A percentile compares a stretch with the other conserved stretches of the same genome.
phyloP scores from a whole-genome alignment of 2,329 filamentous ascomycete species.

The Talaromyces funiculosus region DNA sequence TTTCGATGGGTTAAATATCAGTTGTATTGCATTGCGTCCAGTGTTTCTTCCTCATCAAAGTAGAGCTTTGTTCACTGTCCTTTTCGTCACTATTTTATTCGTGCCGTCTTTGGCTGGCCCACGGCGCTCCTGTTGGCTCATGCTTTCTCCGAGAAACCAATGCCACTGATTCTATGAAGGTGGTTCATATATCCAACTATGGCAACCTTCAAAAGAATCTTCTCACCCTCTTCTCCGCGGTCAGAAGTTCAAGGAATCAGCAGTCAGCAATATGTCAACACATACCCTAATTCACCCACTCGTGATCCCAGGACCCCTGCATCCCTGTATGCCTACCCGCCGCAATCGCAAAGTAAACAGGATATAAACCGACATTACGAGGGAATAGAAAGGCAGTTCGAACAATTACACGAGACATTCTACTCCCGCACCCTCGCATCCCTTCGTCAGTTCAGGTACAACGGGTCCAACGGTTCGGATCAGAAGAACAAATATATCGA shows the following conservation, averaged over 20 bases:
- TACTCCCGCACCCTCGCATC: slow-evolving; percentile 25
- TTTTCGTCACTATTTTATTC: not conserved
- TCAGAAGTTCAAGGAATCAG: not conserved
- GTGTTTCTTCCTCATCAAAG: not conserved
- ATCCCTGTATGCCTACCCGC: slow-evolving; percentile 16
- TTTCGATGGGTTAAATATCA: not conserved
- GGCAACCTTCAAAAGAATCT: slow-evolving; percentile 32
- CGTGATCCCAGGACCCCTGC: not conserved
- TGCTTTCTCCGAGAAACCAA: not conserved
- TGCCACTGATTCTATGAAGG: not conserved
- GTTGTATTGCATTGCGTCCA: not conserved
- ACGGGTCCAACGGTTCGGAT: slow-evolving; percentile 17
- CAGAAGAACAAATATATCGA: slow-evolving; percentile 34
- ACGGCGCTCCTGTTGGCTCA: not conserved
- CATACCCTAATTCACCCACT: not conserved
- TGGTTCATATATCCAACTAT: slow-evolving; percentile 19
- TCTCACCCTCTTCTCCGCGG: slow-evolving; percentile 15
- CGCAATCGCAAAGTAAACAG: slow-evolving; percentile 7
- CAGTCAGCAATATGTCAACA: slow-evolving; percentile 7
- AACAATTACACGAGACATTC: slow-evolving; percentile 33
- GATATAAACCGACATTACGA: slow-evolving; percentile 30
- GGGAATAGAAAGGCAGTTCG: slow-evolving; percentile 37
- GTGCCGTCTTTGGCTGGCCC: not conserved
- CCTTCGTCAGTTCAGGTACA: slow-evolving; percentile 21
- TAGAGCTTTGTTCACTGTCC: not conserved